These are phyloP conservation scores for Alliaria petiolata DNA, from an alignment of 345 rosid species.

Conservation along the genomic window DNA sequence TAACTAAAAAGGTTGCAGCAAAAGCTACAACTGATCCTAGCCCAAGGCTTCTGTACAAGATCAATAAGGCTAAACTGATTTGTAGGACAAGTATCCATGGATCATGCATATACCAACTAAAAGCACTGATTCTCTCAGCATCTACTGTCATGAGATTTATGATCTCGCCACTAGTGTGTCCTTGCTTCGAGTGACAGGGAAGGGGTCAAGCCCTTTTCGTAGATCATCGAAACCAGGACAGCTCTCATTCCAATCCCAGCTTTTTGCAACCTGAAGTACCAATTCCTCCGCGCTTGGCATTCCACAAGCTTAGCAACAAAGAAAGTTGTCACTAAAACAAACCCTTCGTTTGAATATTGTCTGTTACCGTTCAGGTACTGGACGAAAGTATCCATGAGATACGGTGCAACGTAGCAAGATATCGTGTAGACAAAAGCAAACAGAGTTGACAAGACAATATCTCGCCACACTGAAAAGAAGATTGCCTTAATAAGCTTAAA, in stretches of 20 bases:
- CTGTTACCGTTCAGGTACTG: conserved; percentile 40
- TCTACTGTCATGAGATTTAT: conserved; percentile 61
- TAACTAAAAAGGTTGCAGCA: conserved; percentile 44
- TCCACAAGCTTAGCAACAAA: conserved; percentile 55
- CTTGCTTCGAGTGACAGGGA: conserved; percentile 39
- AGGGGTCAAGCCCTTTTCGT: conserved; percentile 57
- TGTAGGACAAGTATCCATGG: conserved; percentile 56
- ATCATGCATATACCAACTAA: conserved; percentile 48
- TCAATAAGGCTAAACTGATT: conserved; percentile 42
- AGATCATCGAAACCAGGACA: conserved; percentile 45
- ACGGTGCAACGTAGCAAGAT: conserved; percentile 48
- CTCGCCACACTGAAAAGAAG: conserved; percentile 37
- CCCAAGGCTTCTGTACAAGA: conserved; percentile 53
- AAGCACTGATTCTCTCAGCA: conserved; percentile 42
- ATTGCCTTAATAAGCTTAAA: conserved; percentile 38
- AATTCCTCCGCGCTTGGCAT: conserved; percentile 51
- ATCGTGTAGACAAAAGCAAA: conserved; percentile 27
- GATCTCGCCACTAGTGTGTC: conserved; percentile 63
- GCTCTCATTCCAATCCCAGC: conserved; percentile 50
- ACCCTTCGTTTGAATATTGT: conserved; percentile 44
- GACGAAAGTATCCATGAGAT: conserved; percentile 51
- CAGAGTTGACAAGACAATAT: conserved; percentile 35
- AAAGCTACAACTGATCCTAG: conserved; percentile 50
- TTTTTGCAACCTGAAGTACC: conserved; percentile 43
- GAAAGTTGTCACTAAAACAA: conserved; percentile 40